Base-by-base conservation (phyloP, 495 filamentous ascomycete species). In the Hypoxylon rickii region DNA sequence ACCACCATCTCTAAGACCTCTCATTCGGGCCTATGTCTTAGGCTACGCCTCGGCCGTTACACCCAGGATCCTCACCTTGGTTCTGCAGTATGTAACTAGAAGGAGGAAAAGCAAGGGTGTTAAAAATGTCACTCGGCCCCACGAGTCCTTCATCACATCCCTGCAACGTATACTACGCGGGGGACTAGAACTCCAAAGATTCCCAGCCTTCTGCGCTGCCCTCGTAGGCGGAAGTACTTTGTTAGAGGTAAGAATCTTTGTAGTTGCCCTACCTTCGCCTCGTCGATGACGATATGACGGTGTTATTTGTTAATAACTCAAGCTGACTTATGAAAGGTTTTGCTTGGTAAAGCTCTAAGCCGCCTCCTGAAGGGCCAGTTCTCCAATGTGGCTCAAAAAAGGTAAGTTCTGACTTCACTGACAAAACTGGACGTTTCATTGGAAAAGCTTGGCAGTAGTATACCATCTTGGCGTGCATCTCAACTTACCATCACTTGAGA, bases 131-230 rank as follows among this genome's bases (percentile, higher is more conserved):
- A 63, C 64, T 31, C 50, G 43, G 39, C 36, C 58, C 42, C 66
- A 60, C 26, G 61, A 74, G 24, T 67, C 69, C 42, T 79, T 80
- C 47, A 36, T 71, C 12, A 66, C 49, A 31, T 73, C 76, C 21
- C 52, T 78, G 36, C 48, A 62, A 48, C 69, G 70, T 44, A 76
- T 82, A 62, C 44, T 82, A 29, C 55, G 64, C 17, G 70, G 71
- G 16, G 79, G 77, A 26, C 61, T 82, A 24, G 78, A 79, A 51
- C 65, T 71, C 54, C 78, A 83, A 58, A 74, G 86, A 32, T 94
- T 96, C 64, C 89, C 92, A 22, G 83, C 89, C 4, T 94, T 91
- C 66, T 96, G 92, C 71, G 92, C 82, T 8, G 71, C 77, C 12
- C 71, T 94, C 13, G 81, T 93, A 38, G 90, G 89, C 29, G 88